Conservation (phyloP, 2,329 filamentous ascomycete genomes). For the Harringtonia lauricola region DNA sequence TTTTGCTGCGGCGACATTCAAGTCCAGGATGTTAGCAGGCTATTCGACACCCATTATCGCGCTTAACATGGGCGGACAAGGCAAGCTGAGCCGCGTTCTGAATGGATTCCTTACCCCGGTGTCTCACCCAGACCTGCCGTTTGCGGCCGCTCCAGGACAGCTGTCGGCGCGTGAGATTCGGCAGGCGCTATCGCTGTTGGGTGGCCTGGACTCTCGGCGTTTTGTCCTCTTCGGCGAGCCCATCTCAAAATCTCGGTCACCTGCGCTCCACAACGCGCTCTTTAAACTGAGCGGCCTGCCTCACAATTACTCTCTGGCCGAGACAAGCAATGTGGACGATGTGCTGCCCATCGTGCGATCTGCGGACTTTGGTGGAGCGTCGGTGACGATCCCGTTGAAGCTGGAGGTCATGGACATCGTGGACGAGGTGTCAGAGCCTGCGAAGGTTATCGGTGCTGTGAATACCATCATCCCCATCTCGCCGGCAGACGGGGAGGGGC, state of each 20-base stretch:
- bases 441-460: constrained; percentile 76
- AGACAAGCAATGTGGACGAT: constrained; percentile 56
- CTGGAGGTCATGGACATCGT: constrained; percentile 73
- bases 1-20: constrained; percentile 73
- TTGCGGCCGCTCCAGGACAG: constrained; percentile 89
- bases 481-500: constrained; percentile 24
- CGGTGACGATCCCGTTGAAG: constrained; percentile 93
- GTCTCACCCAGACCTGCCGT: constrained; percentile 77
- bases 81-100: constrained; percentile 80
- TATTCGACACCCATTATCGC: constrained; percentile 81
- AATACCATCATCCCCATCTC: constrained; percentile 73
- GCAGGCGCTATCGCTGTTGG: constrained; percentile 64
- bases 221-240: constrained; percentile 88
- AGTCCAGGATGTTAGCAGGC: constrained; percentile 57
- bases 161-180: constrained; percentile 85
- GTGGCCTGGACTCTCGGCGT: constrained; percentile 61
- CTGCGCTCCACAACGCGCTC: constrained; percentile 78
- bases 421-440: constrained; percentile 70
- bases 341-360: constrained; percentile 56
- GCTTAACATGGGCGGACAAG: constrained; percentile 85
- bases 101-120: constrained; percentile 94
- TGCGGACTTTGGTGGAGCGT: constrained; percentile 78
- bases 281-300: constrained; percentile 71
- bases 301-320: constrained; percentile 65
- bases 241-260: constrained; percentile 71